Evolutionary conservation across 2,329 filamentous ascomycete genomes (phyloP), one percentile per base, ranked within the genome.

Genomic region (Paecilomyces formosus): DNA sequence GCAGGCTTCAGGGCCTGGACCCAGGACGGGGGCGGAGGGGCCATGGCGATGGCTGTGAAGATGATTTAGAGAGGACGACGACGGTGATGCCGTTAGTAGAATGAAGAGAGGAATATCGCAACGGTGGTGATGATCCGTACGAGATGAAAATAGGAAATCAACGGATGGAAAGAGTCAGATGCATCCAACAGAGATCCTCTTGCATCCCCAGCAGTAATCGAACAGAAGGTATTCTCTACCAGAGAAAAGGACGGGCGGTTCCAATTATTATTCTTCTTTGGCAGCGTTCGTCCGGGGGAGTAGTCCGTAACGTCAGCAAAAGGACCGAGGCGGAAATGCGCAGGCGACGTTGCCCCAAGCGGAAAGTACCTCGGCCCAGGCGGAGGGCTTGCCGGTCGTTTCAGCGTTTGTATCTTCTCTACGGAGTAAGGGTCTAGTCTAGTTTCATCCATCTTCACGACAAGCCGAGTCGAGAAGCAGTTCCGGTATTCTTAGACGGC

Each of bases 1-100:
- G 87, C 79, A 35, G 85, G 85, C 77, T 82, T 85, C 64, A 89
- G 78, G 64, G 82, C 80, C 72, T 85, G 84, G 65, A 89, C 86
- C 86, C 86, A 89, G 72, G 81, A 77, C 45, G 84, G 84, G 64
- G 79, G 73, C 61, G 75, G 70, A 61, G 73, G 69, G 26, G 70
- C 68, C 74, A 76, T 76, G 26, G 45, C n/a, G n/a, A n/a, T n/a
- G n/a, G n/a, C n/a, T n/a, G n/a, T 68, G 56, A n/a, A 55, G 24
- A 26, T 3, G n/a, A n/a, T n/a, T n/a, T n/a, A 26, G 24, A 26
- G 24, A 26, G 24, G 24, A 26, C 24, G 24, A 26, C 3, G 24
- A 26, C 53, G 30, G 30, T 31, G 30, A 11, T 31, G 30, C n/a
- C n/a, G n/a, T n/a, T n/a, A n/a, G n/a, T n/a, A n/a, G n/a, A n/a